Evolutionary conservation across 164 flowering plant species (phyloP), one percentile per base, ranked within the genome.

Genomic region (Chimonanthus salicifolius): DNA sequence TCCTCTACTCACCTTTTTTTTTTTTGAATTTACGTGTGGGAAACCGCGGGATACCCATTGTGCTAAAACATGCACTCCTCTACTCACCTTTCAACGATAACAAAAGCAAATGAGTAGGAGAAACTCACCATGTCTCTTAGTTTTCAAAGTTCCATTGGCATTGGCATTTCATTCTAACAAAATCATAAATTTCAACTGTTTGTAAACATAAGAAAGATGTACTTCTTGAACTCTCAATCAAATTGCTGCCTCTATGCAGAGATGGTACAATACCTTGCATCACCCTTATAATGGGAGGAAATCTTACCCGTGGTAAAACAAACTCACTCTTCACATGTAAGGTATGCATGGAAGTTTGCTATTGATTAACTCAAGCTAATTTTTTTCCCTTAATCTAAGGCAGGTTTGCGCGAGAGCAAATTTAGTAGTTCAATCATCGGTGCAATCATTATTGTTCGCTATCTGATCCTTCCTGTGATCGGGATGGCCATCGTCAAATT

Each of bases 201-300:
- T 33, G 33, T 51, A 33, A 33, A 33, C 33, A 33, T 33, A 33
- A 33, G 33, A 33, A 33, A 33, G 33, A 33, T 33, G 33, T 33
- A 33, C 33, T 33, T 33, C 33, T 33, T 33, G 33, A 33, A 33
- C 33, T 33, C 33, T 33, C 33, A 33, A 33, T 33, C 33, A 33
- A 1, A 33, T 33, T 0, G 33, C 33, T 33, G 33, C 0, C 1
- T 21, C 13, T 18, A 8, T 86, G 79, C 75, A 93, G 98, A 80
- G 88, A 88, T 65, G 98, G 90, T 69, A 88, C 97, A 20, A 89
- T 92, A 72, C 98, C 99, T 51, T 88, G 94, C 74, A 90, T 89
- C 81, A 95, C 94, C 13, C 94, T 95, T 47, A 92, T 95, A 62
- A 85, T 93, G 1, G 98, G 99, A 54, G 99, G 94, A 77, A 95